Percentiles rank a stretch among this genome's conserved stretches.
Conservation (phyloP, 306 rosid genomes). For the Aeschynomene evenia region DNA sequence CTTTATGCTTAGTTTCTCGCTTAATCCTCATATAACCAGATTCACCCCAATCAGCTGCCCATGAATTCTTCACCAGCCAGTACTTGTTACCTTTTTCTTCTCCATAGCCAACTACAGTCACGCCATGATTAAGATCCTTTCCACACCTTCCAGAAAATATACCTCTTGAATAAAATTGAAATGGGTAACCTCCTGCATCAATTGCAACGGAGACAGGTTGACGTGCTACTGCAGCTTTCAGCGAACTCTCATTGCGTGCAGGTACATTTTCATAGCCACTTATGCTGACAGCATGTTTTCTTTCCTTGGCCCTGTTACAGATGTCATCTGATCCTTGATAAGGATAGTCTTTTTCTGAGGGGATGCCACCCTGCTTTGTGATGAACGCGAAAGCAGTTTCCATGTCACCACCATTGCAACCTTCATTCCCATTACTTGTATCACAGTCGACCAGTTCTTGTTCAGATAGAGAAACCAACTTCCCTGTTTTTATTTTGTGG, state of each 20-base stretch:
- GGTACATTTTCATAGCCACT: constrained; percentile 59
- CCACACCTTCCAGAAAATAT: constrained; percentile 56
- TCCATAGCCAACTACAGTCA: constrained; percentile 69
- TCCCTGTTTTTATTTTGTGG: constrained; percentile 59
- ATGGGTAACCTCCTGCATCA: constrained; percentile 50
- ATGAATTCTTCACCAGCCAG: constrained; percentile 79
- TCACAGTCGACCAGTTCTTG: constrained; percentile 79
- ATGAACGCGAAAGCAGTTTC: constrained; percentile 58
- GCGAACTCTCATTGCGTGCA: constrained; percentile 42
- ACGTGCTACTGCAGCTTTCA: constrained; percentile 58
- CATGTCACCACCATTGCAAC: constrained; percentile 74
- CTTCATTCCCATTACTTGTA: constrained; percentile 42
- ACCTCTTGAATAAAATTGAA: constrained; percentile 64
- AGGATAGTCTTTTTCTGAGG: constrained; percentile 52
- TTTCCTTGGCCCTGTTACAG: constrained; percentile 40
- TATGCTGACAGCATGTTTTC: constrained; percentile 33
- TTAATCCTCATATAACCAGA: constrained; percentile 58
- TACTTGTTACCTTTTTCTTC: constrained; percentile 43
- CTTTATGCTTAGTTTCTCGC: constrained; percentile 29
- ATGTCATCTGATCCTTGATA: constrained; percentile 40
- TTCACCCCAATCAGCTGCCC: constrained; percentile 71
- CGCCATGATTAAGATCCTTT: constrained; percentile 64
- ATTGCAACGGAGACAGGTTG: constrained; percentile 73
- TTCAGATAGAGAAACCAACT: constrained; percentile 60
- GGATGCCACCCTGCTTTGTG: constrained; percentile 41